Conservation (phyloP, 108 stramenopile species). For the Skeletonema grethae region DNA sequence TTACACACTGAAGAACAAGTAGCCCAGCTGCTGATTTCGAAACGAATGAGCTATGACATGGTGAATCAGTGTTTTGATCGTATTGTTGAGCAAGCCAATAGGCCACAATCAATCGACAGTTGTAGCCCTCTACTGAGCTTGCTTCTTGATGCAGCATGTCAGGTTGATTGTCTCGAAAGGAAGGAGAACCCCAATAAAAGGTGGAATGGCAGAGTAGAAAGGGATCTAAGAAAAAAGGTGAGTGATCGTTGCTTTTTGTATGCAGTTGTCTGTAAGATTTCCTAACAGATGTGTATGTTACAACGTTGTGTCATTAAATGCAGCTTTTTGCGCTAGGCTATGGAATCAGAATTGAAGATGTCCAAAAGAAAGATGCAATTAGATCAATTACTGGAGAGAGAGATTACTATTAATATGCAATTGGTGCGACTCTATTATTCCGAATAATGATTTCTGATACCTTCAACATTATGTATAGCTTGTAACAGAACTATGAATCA, state of each 20-base stretch:
- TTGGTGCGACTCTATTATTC: neutral
- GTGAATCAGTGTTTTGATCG: conserved; percentile 72
- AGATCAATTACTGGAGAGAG: conserved; percentile 46
- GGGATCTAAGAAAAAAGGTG: conserved; percentile 53
- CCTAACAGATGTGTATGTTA: neutral
- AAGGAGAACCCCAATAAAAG: conserved; percentile 84
- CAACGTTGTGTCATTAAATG: neutral
- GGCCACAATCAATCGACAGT: conserved; percentile 48
- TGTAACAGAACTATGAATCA: too few species aligned
- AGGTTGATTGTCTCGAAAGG: conserved; percentile 69
- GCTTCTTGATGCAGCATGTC: conserved; percentile 69
- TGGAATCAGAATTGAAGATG: conserved; percentile 47
- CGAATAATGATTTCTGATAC: too few species aligned
- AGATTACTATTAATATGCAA: conserved; percentile 29
- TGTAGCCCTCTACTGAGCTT: conserved; percentile 46
- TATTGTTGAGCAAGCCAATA: conserved; percentile 53
- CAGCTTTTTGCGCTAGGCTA: conserved; percentile 42
- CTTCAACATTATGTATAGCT: too few species aligned
- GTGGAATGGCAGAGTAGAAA: conserved; percentile 75
- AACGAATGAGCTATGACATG: conserved; percentile 67
- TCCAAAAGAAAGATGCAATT: conserved; percentile 28
- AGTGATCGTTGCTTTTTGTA: neutral
- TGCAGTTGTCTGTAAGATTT: neutral
- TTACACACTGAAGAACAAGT: conserved; percentile 69
- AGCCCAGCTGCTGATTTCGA: conserved; percentile 46